Percentiles rank a stretch among this genome's conserved stretches.
Evolutionary conservation across 73 alveolate genomes (phyloP).

Genomic region (Loxodes magnus): DNA sequence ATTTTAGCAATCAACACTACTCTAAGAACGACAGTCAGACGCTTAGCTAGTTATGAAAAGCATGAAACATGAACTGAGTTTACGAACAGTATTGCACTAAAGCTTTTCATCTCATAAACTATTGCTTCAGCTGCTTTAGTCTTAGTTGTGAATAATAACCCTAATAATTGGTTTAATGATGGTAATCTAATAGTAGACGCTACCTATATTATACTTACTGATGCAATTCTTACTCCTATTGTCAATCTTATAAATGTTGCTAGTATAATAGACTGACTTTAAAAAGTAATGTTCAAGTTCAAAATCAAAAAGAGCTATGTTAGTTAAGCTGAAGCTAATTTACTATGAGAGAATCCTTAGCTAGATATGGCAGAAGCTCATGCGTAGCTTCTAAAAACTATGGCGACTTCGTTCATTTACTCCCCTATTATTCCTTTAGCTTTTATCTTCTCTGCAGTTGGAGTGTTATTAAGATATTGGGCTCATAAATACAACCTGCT

Average conservation of each 20-base stretch:
- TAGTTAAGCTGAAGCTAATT: too few relatives aligned
- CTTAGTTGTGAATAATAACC: conserved; percentile 1
- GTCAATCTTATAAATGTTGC: neutral
- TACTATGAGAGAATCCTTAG: too few relatives aligned
- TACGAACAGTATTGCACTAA: neutral
- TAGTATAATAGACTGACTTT: neutral
- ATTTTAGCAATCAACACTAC: conserved; percentile 1
- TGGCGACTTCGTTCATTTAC: too few relatives aligned
- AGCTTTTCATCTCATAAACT: neutral
- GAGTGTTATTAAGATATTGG: too few relatives aligned
- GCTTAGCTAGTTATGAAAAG: conserved; percentile 6
- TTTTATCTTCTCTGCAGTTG: too few relatives aligned
- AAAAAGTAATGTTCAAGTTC: neutral
- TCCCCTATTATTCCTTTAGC: too few relatives aligned
- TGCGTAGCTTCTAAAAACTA: too few relatives aligned
- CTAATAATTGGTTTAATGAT: conserved; percentile 4
- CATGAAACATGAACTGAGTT: neutral
- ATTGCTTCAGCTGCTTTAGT: neutral
- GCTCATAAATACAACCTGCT: too few relatives aligned
- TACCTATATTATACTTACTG: conserved; percentile 1
- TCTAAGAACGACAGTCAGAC: neutral
- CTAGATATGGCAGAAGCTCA: too few relatives aligned
- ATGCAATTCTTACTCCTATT: conserved; percentile 2
- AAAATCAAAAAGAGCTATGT: neutral
- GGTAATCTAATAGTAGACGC: conserved; percentile 1